Evolutionary conservation across 169 alveolate species (phyloP).

Genomic region (Plasmodium inui): DNA sequence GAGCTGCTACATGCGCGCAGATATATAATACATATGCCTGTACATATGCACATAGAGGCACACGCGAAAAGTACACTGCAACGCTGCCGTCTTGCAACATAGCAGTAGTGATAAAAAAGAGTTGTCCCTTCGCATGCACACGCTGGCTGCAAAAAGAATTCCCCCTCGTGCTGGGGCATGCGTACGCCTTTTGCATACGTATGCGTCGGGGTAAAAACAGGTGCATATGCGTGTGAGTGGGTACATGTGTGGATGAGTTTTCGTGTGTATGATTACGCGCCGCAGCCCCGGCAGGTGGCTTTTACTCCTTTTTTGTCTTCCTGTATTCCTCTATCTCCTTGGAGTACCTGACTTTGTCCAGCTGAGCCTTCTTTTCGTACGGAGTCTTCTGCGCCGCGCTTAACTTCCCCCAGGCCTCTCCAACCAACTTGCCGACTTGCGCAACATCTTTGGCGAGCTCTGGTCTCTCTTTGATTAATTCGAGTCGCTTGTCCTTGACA

Average conservation of each 20-base stretch:
- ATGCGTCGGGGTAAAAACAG: background rate
- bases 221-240: background rate
- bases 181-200: background rate
- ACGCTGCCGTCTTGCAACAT: background rate
- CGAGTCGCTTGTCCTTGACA: conserved; percentile 90
- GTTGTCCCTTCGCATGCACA: background rate
- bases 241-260: conserved; percentile 2
- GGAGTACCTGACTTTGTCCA: conserved; percentile 90
- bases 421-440: conserved; percentile 91
- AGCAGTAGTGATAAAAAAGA: background rate
- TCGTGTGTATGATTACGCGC: background rate
- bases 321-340: conserved; percentile 88
- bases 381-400: conserved; percentile 90
- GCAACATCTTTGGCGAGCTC: conserved; percentile 90
- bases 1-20: background rate
- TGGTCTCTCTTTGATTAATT: conserved; percentile 87
- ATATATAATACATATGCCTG: background rate
- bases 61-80: background rate
- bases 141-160: background rate
- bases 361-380: conserved; percentile 90
- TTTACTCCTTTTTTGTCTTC: conserved; percentile 50
- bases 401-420: conserved; percentile 92
- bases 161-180: background rate
- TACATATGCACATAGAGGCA: background rate
- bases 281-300: conserved; percentile 3